Conservation (phyloP, 1,139 yeast genomes). For the Blastobotrys buckinghamii region DNA sequence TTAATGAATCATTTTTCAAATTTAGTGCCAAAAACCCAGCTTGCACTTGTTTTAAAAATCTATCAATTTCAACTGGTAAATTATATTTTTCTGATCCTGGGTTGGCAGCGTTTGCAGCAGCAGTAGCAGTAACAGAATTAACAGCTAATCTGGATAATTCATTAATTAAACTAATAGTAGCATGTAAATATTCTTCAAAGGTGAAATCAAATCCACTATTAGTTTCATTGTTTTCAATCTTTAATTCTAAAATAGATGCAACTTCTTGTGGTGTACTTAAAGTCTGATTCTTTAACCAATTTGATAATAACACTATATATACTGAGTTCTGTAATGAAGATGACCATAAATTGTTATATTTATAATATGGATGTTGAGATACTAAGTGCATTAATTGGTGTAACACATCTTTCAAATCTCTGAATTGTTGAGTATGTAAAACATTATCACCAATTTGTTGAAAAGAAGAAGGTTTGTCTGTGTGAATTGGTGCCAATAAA, state of each 20-base stretch:
- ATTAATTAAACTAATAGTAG: slow-evolving; percentile 25
- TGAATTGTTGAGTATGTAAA: slow-evolving; percentile 7
- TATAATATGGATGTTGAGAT: slow-evolving; percentile 22
- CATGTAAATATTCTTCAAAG: slow-evolving; percentile 31
- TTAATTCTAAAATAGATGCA: slow-evolving; percentile 16
- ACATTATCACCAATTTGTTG: slow-evolving; percentile 8
- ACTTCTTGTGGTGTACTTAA: slow-evolving; percentile 20
- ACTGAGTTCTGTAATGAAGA: slow-evolving; percentile 23
- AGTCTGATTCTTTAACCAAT: slow-evolving; percentile 20
- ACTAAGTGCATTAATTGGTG: slow-evolving; percentile 9
- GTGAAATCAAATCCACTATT: slow-evolving; percentile 21
- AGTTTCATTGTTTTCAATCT: slow-evolving; percentile 8
- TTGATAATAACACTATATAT: slow-evolving; percentile 15
- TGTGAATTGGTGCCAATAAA: slow-evolving; percentile 17
- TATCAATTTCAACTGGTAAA: slow-evolving; percentile 17
- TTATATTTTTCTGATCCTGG: slow-evolving; percentile 9
- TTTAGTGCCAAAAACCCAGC: slow-evolving; percentile 30
- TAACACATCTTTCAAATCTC: slow-evolving; percentile 7
- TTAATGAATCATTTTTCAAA: slow-evolving; percentile 31
- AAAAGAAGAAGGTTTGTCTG: slow-evolving; percentile 9
- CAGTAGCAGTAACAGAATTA: slow-evolving; percentile 29
- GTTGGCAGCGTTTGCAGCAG: slow-evolving; percentile 15
- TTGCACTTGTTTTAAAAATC: slow-evolving; percentile 29
- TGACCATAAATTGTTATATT: slow-evolving; percentile 25
- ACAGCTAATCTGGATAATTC: slow-evolving; percentile 30